These are phyloP conservation scores for Parastagonospora avenae DNA, from an alignment of 2,329 filamentous ascomycete genomes.

Conservation along the genomic window DNA sequence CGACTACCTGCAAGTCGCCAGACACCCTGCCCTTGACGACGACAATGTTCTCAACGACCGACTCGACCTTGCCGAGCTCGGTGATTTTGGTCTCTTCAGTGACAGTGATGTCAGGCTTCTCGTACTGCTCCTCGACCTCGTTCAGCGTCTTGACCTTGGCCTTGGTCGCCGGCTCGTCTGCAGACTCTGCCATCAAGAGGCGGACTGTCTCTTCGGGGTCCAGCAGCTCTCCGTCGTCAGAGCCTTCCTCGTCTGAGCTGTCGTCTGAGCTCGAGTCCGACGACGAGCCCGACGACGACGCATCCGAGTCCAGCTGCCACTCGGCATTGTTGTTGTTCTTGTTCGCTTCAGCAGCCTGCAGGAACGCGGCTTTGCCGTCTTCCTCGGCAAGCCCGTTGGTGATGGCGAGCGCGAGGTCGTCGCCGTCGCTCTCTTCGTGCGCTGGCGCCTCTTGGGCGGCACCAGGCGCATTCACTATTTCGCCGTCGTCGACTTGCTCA, in stretches of 20 bases:
- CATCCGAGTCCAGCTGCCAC: constrained; percentile 74
- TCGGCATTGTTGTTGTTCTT: constrained; percentile 67
- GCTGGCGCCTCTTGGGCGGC: background rate
- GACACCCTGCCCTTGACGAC: constrained; percentile 79
- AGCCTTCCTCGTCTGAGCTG: constrained; percentile 61
- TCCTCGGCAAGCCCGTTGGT: constrained; percentile 18
- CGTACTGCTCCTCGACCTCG: constrained; percentile 62
- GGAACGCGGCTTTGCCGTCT: constrained; percentile 48
- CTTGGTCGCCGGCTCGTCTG: constrained; percentile 73
- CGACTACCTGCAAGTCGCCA: constrained; percentile 83
- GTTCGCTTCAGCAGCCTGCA: constrained; percentile 52
- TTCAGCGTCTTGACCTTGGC: constrained; percentile 78
- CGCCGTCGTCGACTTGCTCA: constrained; percentile 19
- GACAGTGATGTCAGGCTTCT: constrained; percentile 77
- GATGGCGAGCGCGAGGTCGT: constrained; percentile 11
- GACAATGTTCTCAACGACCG: constrained; percentile 76
- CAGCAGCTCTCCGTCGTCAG: constrained; percentile 69
- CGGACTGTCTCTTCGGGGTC: constrained; percentile 82
- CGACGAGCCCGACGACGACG: constrained; percentile 61
- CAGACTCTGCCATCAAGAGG: constrained; percentile 83
- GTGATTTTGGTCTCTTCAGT: constrained; percentile 77
- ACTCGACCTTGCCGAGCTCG: constrained; percentile 75
- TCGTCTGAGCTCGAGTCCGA: constrained; percentile 54
- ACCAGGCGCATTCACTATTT: constrained; percentile 16
- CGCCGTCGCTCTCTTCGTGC: constrained; percentile 11